phyloP scores from a whole-genome alignment of 176 grass and related monocot species.

The Aegilops speltoides region DNA sequence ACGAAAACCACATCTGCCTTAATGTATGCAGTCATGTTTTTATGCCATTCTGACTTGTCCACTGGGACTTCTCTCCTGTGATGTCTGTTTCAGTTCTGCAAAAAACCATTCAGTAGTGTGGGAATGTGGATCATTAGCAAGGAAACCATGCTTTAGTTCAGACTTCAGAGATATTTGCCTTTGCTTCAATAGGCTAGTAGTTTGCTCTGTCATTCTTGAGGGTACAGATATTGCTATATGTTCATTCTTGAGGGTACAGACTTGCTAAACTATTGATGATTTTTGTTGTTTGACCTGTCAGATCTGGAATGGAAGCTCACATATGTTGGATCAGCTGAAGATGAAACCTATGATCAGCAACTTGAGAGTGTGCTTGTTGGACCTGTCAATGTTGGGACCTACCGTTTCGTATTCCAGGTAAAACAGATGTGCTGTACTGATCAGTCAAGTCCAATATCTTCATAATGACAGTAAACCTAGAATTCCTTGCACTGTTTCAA shows the following conservation, averaged over 20 bases:
- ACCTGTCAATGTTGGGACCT: conserved; percentile 94
- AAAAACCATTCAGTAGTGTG: not conserved
- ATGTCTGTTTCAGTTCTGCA: not conserved
- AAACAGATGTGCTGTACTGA: conserved; percentile 7
- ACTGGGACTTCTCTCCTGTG: not conserved
- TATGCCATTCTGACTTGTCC: not conserved
- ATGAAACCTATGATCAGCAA: conserved; percentile 93
- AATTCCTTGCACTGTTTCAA: not conserved
- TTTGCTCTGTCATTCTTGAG: not conserved
- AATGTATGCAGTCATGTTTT: not conserved
- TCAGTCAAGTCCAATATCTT: not conserved
- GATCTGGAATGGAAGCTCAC: conserved; percentile 97
- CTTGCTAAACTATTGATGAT: not conserved
- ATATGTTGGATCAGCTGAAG: conserved; percentile 98
- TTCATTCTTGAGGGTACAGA: not conserved
- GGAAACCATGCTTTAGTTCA: not conserved
- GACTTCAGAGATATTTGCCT: not conserved
- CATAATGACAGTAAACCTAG: not conserved
- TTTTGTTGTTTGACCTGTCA: conserved; percentile 21
- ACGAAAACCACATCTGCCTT: not conserved
- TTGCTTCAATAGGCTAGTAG: not conserved
- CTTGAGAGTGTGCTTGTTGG: conserved; percentile 97
- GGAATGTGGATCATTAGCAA: not conserved
- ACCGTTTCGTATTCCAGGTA: conserved; percentile 95
- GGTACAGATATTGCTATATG: not conserved